Percentiles rank a stretch among this genome's conserved stretches.
Evolutionary conservation across 345 rosid species (phyloP).

Genomic region (Laguncularia racemosa): DNA sequence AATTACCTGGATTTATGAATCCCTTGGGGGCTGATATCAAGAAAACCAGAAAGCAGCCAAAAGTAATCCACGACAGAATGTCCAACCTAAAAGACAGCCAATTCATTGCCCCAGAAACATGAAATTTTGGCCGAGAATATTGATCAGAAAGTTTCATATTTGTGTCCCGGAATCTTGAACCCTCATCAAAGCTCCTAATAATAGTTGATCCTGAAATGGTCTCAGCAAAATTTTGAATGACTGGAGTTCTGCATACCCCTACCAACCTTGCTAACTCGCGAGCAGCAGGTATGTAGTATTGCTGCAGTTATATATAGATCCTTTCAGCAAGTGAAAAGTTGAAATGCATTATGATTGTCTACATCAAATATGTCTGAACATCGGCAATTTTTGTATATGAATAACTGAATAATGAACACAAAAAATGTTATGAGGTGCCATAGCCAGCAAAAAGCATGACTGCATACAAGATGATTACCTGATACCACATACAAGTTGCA

Average conservation of each 20-base stretch:
- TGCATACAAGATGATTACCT: constrained; percentile 32
- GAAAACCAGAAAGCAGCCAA: constrained; percentile 52
- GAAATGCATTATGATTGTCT: no score
- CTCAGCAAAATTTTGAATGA: constrained; percentile 71
- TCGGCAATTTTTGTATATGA: not conserved
- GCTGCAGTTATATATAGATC: constrained; percentile 26
- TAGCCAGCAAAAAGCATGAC: not conserved
- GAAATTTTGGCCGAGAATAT: constrained; percentile 46
- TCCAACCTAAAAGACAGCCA: constrained; percentile 77
- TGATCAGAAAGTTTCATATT: constrained; percentile 48
- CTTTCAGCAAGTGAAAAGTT: no score
- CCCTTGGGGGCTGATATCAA: constrained; percentile 47
- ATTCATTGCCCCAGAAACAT: constrained; percentile 46
- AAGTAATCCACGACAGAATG: constrained; percentile 41
- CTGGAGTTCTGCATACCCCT: constrained; percentile 68
- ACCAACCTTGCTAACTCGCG: constrained; percentile 61
- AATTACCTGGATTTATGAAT: constrained; percentile 43
- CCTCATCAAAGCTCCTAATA: constrained; percentile 68
- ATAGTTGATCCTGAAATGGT: constrained; percentile 62
- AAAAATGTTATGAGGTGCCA: no score
- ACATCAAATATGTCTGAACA: no score
- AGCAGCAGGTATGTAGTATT: constrained; percentile 60
- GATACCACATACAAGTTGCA: constrained; percentile 61
- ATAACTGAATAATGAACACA: no score
- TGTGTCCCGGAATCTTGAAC: constrained; percentile 41